Evolutionary conservation across 1,139 yeast genomes (phyloP).

Genomic region (Pichia sp.): DNA sequence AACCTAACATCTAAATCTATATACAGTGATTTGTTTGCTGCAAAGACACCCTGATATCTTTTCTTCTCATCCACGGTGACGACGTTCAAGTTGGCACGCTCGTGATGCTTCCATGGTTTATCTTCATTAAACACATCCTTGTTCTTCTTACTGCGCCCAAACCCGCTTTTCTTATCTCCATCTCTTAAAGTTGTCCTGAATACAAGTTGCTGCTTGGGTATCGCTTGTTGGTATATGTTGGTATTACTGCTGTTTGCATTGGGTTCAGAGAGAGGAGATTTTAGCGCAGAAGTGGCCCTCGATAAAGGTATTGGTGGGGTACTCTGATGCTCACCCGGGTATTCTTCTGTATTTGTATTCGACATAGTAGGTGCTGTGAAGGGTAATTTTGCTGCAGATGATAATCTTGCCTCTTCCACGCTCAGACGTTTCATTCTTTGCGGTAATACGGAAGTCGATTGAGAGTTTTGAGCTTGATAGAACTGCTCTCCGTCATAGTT

Average conservation of each 20-base stretch:
- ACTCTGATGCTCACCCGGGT: no score
- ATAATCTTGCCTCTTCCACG: neutral
- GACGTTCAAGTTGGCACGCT: constrained; percentile 38
- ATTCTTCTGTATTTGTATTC: no score
- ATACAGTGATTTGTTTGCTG: constrained; percentile 62
- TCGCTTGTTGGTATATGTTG: constrained; percentile 2
- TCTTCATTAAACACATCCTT: constrained; percentile 67
- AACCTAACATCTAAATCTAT: constrained; percentile 11
- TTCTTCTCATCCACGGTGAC: constrained; percentile 72
- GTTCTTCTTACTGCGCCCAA: constrained; percentile 29
- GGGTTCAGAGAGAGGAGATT: no score
- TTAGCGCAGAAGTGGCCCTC: no score
- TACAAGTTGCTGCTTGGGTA: constrained; percentile 31
- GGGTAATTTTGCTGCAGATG: no score
- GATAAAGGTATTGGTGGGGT: no score
- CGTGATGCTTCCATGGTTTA: constrained; percentile 93
- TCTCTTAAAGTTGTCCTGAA: constrained; percentile 66
- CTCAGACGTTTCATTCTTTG: neutral
- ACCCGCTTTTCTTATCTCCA: constrained; percentile 30
- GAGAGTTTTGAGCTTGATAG: constrained; percentile 1
- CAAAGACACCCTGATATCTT: constrained; percentile 92
- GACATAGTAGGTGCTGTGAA: no score
- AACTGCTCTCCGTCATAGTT: neutral
- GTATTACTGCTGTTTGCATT: neutral
- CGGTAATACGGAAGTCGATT: constrained; percentile 7